Conservation (phyloP, 2,329 filamentous ascomycete species). For the Metarhizium anisopliae region DNA sequence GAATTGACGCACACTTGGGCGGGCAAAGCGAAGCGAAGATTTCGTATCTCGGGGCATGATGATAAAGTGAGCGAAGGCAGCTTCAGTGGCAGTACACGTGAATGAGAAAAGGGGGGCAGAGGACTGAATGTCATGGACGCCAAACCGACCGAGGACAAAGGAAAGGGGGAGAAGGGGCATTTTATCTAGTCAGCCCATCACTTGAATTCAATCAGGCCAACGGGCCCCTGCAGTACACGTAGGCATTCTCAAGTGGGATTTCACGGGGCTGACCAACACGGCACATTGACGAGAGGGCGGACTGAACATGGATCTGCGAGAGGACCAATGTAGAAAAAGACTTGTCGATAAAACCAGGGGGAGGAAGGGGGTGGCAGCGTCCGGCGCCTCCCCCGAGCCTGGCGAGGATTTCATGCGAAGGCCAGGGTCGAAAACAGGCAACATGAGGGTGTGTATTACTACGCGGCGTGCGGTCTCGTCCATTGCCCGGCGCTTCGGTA, state of each 20-base stretch:
- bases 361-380: not conserved
- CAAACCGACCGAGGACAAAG: too few species aligned
- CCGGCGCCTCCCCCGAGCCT: not conserved
- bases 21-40: not conserved
- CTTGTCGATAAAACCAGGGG: not conserved
- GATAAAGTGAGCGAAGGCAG: not conserved
- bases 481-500: too few species aligned
- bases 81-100: too few species aligned
- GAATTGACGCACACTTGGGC: not conserved
- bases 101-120: too few species aligned
- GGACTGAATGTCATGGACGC: too few species aligned
- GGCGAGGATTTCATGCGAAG: not conserved
- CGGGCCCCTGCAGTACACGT: slow-evolving; percentile 13
- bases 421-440: too few species aligned
- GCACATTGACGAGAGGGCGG: not conserved
- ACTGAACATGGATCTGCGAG: not conserved
- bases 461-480: too few species aligned
- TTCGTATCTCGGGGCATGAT: not conserved
- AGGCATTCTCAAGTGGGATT: not conserved
- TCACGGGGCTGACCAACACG: not conserved
- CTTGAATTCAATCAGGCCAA: not conserved
- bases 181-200: not conserved
- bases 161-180: not conserved
- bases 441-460: too few species aligned
- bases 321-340: not conserved